phyloP scores from a whole-genome alignment of 2,329 filamentous ascomycete genomes.

The Fusarium newnesense region DNA sequence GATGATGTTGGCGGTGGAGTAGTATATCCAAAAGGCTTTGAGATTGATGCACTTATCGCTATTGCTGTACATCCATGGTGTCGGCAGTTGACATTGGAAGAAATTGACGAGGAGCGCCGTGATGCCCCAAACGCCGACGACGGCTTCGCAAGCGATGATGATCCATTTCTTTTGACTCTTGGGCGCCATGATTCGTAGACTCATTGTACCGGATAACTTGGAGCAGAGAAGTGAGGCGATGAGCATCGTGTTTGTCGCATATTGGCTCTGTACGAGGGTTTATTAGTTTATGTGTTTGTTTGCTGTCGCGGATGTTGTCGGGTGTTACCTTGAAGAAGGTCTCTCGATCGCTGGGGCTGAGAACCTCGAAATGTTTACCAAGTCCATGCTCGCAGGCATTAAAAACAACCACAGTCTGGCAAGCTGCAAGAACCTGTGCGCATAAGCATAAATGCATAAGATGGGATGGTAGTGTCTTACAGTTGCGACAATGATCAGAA shows the following conservation, averaged over 20 bases:
- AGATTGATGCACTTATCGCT: slow-evolving; percentile 37
- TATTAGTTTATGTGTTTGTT: slow-evolving; percentile 16
- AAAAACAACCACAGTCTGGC: slow-evolving; percentile 37
- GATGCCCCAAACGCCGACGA: slow-evolving; percentile 40
- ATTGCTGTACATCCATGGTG: slow-evolving; percentile 43
- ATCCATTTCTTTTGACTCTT: slow-evolving; percentile 39
- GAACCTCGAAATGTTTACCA: slow-evolving; percentile 29
- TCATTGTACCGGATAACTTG: slow-evolving; percentile 44
- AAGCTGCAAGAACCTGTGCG: slow-evolving; percentile 30
- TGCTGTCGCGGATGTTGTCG: neutral
- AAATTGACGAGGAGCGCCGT: slow-evolving; percentile 40
- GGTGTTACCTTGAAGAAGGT: slow-evolving; percentile 42
- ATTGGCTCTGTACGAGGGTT: slow-evolving; percentile 35
- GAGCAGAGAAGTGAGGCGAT: slow-evolving; percentile 41
- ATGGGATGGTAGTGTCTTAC: slow-evolving; percentile 11
- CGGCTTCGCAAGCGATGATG: slow-evolving; percentile 28
- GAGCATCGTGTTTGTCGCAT: slow-evolving; percentile 42
- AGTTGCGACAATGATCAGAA: slow-evolving; percentile 39
- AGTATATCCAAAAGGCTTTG: slow-evolving; percentile 42
- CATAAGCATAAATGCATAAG: neutral
- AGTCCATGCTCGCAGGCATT: slow-evolving; percentile 39
- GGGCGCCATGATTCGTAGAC: slow-evolving; percentile 39
- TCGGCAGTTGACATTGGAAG: slow-evolving; percentile 42
- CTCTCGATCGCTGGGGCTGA: slow-evolving; percentile 23
- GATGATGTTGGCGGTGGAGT: slow-evolving; percentile 44